phyloP scores from a whole-genome alignment of 352 stramenopile species.

The Albugo candida region DNA sequence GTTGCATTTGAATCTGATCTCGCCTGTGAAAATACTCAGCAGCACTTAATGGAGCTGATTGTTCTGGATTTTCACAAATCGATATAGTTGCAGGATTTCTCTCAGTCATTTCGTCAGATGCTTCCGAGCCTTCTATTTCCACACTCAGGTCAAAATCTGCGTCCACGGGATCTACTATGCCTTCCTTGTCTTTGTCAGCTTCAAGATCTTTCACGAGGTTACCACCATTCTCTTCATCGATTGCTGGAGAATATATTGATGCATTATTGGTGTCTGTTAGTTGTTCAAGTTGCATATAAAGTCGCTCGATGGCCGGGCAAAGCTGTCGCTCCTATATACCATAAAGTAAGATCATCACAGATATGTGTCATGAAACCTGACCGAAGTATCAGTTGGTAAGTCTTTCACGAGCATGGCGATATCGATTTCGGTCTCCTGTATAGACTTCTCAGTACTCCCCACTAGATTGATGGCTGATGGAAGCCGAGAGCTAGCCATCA shows the following conservation, averaged over 20 bases:
- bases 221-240: not conserved
- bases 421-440: not conserved
- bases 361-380: not conserved
- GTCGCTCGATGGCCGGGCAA: constrained; percentile 36
- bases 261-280: constrained; percentile 3
- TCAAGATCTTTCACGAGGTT: constrained; percentile 16
- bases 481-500: constrained; percentile 9
- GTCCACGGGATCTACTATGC: constrained; percentile 18
- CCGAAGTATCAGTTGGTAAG: constrained; percentile 4
- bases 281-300: constrained; percentile 60
- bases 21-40: too few species aligned
- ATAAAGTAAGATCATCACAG: too few species aligned
- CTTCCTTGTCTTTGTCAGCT: constrained; percentile 21
- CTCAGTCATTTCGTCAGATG: too few species aligned
- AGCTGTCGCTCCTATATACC: constrained; percentile 14
- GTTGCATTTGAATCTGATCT: too few species aligned
- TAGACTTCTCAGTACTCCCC: not conserved
- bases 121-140: too few species aligned
- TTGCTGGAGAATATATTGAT: too few species aligned
- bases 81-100: too few species aligned
- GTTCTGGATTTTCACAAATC: too few species aligned
- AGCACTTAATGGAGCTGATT: too few species aligned
- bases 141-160: constrained; percentile 14
- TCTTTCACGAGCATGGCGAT: constrained; percentile 1
- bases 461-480: too few species aligned